Evolutionary conservation across 805 yeast species (phyloP), one percentile per base, ranked within the genome.

Genomic region (Candida morakotiae): DNA sequence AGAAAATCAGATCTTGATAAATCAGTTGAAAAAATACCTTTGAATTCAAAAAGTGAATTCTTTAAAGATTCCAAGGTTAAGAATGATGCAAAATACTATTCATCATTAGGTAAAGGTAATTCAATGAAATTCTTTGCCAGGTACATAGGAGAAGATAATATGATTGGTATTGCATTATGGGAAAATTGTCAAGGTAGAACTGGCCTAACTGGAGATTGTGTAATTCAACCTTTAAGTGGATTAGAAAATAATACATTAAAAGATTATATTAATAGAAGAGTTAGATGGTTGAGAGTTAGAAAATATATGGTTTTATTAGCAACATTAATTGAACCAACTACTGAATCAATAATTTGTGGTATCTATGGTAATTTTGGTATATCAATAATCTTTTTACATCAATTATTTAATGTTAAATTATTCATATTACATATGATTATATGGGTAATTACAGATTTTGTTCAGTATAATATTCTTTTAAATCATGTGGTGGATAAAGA

Each of bases 131-230:
- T 78, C 40, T 87, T 88, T 56, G 79, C 95, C 6, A 67, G 79
- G 39, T 88, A 81, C 55, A 87, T 87, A 51, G 95, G 95, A 5
- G 96, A 87, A 55, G 96, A 87, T 56, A 87, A 87, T 56, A 84
- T 87, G 94, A 87, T 87, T 44, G 95, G 86, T 4, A 87, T 85
- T 34, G 85, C 87, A 1, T 54, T 87, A 13, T 87, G 95, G 95
- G 77, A 78, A 34, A 55, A 55, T 41, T 80, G 84, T 17, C 38
- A 50, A 17, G 83, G 85, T 2, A 65, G 88, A 46, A 85, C 95
- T 0, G 88, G 83, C 0, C 67, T 87, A 69, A 81, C 91, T 1
- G 78, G 83, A 1, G 95, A 87, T 53, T 73, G 78, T 32, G 95
- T 80, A 1, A 60, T 85, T 3, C 96, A 87, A 53, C 96, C 96